Conservation (phyloP, 1,284 basidiomycete species). For the Abortiporus biennis region DNA sequence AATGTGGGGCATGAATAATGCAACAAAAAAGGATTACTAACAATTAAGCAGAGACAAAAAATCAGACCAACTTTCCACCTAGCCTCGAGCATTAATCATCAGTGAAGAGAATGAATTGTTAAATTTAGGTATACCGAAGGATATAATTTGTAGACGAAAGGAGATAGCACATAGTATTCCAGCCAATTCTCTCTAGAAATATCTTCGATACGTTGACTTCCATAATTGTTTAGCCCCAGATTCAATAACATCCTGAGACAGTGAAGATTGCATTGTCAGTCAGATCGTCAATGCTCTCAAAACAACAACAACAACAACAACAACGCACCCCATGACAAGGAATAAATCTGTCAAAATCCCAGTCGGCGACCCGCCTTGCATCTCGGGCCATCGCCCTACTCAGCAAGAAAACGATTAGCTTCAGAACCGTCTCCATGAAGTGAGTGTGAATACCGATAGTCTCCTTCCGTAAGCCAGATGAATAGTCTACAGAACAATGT, state of each 20-base stretch:
- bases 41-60: too few relatives aligned
- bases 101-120: too few relatives aligned
- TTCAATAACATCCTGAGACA: slow-evolving; percentile 51
- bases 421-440: not conserved
- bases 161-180: too few relatives aligned
- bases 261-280: not conserved
- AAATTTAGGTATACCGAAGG: too few relatives aligned
- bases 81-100: too few relatives aligned
- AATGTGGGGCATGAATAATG: too few relatives aligned
- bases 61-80: too few relatives aligned
- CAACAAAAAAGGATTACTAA: too few relatives aligned
- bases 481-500: not conserved
- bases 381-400: slow-evolving; percentile 31
- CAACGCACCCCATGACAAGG: slow-evolving; percentile 45
- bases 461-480: not conserved
- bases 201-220: slow-evolving; percentile 23
- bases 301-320: not conserved
- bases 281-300: not conserved
- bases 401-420: not conserved
- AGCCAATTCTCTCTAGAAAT: too few relatives aligned
- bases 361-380: slow-evolving; percentile 35
- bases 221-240: slow-evolving; percentile 42
- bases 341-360: slow-evolving; percentile 55
- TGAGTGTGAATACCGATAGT: too few relatives aligned
- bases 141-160: too few relatives aligned